Evolutionary conservation across 129 eudicot species (phyloP), one percentile per base, ranked within the genome.

Genomic region (Artemisia annua): DNA sequence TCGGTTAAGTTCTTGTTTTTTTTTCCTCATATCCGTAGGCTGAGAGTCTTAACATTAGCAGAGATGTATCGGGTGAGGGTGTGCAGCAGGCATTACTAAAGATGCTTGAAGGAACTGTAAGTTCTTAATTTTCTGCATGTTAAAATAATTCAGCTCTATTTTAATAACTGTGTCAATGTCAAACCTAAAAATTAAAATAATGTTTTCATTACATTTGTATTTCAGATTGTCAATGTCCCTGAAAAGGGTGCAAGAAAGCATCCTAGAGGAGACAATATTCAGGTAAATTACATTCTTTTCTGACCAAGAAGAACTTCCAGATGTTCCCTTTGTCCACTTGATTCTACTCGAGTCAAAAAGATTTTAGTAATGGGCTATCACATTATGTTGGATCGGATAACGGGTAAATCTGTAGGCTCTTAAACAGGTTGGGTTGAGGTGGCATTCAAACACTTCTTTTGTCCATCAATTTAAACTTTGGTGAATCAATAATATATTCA

Each of bases 61-160:
- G 96, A 77, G 96, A 89, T 77, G 96, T 88, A 24, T 88, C 96
- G 4, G 62, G 62, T 56, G 62, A 56, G 62, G 62, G 62, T 18
- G 62, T 56, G 48, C 67, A 62, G 67, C 96, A 89, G 80, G 96
- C 96, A 70, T 83, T 89, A 70, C 82, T 89, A 43, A 89, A 89
- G 76, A 89, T 89, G 96, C 89, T 89, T 22, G 96, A 89, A 83
- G 96, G 96, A 63, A 89, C 96, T 13, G 96, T 89, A 75, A 75
- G 91, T 78, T 63, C 50, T 51, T 60, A 60, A 6, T 63, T 39
- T 24, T 59, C 24, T 22, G 11, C 10, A 4, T 15, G 30, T 24
- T 26, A 26, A 2, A 26, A 26, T 26, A 26, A 26, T 26, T 26
- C 2, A 3, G 30, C 30, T 26, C 30, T 26, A 26, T 26, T 26